Percentiles rank a stretch among this genome's conserved stretches.
Conservation (phyloP, 768 basidiomycete species). For the Kwoniella sp. region DNA sequence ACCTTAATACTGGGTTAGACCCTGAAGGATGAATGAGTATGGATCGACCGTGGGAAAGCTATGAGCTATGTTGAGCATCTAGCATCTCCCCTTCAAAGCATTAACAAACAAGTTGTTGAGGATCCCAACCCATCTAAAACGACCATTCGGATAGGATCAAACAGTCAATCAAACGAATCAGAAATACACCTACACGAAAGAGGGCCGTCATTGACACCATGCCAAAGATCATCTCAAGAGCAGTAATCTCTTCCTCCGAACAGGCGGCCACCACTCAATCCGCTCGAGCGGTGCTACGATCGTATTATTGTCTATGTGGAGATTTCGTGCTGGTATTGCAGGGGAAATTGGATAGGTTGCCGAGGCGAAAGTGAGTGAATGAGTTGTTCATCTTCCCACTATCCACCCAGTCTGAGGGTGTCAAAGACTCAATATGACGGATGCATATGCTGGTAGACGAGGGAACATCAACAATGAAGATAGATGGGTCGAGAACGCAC, state of each 20-base stretch:
- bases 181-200: too few species aligned
- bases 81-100: too few species aligned
- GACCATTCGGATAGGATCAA: background rate
- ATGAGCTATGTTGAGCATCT: too few species aligned
- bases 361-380: conserved; percentile 48
- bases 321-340: conserved; percentile 57
- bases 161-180: background rate
- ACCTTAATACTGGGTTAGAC: too few species aligned
- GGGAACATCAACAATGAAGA: too few species aligned
- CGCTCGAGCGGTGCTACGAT: conserved; percentile 53
- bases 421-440: background rate
- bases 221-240: conserved; percentile 91
- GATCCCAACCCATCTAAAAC: too few species aligned
- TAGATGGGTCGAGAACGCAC: too few species aligned
- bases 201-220: too few species aligned
- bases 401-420: background rate
- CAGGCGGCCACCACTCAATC: conserved; percentile 51
- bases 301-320: conserved; percentile 57
- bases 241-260: conserved; percentile 82
- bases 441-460: too few species aligned
- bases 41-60: background rate
- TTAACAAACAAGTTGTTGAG: too few species aligned
- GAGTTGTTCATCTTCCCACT: background rate
- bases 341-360: conserved; percentile 52
- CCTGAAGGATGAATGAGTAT: too few species aligned